Conservation (phyloP, 2,329 filamentous ascomycete genomes). For the Fusarium continuum region DNA sequence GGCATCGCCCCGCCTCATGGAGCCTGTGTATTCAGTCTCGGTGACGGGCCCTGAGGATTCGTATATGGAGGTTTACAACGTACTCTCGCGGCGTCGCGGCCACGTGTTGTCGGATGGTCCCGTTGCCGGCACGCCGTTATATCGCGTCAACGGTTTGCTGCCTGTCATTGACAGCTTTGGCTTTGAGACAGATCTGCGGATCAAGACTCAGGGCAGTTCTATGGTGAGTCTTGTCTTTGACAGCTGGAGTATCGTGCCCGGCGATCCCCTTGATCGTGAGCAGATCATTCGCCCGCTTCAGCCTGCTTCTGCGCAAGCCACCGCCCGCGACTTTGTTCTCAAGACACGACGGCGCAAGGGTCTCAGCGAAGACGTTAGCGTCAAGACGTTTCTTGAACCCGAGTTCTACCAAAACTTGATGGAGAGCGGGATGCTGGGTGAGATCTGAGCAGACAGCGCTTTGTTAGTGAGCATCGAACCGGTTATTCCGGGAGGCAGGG, state of each 20-base stretch:
- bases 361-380: constrained; percentile 91
- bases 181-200: constrained; percentile 96
- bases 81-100: constrained; percentile 85
- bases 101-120: constrained; percentile 95
- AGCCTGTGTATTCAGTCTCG: constrained; percentile 90
- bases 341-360: constrained; percentile 96
- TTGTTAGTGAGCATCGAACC: background rate
- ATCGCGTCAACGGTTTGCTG: constrained; percentile 88
- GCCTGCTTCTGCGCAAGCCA: constrained; percentile 86
- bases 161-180: constrained; percentile 98
- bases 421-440: constrained; percentile 86
- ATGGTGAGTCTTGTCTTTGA: constrained; percentile 94
- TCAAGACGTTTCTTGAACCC: constrained; percentile 95
- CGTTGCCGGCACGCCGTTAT: constrained; percentile 92
- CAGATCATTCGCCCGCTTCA: constrained; percentile 85
- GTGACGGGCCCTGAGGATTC: constrained; percentile 94
- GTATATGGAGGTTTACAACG: constrained; percentile 89
- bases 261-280: constrained; percentile 90
- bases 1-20: constrained; percentile 96
- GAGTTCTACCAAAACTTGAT: constrained; percentile 89
- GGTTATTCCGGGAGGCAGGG: constrained; percentile 10
- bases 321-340: constrained; percentile 93
- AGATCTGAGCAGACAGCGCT: constrained; percentile 42
- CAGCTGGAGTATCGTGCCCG: constrained; percentile 93
- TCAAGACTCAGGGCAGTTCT: constrained; percentile 93